phyloP scores from a whole-genome alignment of 345 rosid genomes.

The Clausena lansium region DNA sequence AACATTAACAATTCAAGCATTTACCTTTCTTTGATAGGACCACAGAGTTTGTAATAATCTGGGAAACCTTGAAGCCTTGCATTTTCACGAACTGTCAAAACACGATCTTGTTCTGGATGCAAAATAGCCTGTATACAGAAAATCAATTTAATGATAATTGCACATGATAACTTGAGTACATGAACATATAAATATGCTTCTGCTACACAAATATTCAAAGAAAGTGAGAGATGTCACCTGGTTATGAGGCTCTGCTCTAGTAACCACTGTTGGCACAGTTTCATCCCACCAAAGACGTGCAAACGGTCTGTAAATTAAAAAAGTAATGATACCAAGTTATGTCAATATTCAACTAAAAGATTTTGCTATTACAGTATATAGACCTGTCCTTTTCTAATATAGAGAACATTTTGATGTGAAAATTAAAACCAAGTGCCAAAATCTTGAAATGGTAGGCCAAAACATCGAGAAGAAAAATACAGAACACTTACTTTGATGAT shows the following conservation, averaged over 20 bases:
- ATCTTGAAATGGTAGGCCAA: neutral
- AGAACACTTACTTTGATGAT: constrained; percentile 38
- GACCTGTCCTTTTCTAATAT: neutral
- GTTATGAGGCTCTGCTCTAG: constrained; percentile 74
- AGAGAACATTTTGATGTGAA: neutral
- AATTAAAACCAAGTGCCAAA: neutral
- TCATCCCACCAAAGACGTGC: constrained; percentile 93
- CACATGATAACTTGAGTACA: neutral
- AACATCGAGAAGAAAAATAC: neutral
- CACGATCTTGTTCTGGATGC: constrained; percentile 70
- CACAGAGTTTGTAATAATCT: constrained; percentile 56
- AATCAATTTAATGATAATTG: neutral
- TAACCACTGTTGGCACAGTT: constrained; percentile 77
- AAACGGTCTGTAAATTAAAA: constrained; percentile 48
- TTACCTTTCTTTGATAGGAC: constrained; percentile 65
- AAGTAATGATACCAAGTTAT: neutral
- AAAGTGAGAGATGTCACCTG: constrained; percentile 36
- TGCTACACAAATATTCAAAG: neutral
- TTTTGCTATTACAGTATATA: neutral
- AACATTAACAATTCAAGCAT: neutral
- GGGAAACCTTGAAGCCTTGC: constrained; percentile 82
- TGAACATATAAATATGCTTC: neutral
- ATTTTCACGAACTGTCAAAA: constrained; percentile 62
- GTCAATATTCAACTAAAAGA: neutral
- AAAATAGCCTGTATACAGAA: constrained; percentile 41